phyloP scores from a whole-genome alignment of 495 filamentous ascomycete genomes.

The Annulohypoxylon maeteangense region DNA sequence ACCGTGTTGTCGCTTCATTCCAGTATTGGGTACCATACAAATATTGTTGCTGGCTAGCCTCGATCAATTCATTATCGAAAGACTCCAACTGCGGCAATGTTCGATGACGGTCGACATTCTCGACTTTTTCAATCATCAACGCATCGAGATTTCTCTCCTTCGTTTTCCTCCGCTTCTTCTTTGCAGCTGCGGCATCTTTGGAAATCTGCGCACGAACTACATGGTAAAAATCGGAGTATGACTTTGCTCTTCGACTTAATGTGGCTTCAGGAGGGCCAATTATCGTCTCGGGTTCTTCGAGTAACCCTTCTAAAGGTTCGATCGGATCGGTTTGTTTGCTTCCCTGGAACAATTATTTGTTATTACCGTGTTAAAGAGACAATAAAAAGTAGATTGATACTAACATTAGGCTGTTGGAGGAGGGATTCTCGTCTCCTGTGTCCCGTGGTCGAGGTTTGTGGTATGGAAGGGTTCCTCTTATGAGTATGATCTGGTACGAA shows the following conservation, averaged over 20 bases:
- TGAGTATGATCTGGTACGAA: constrained; percentile 66
- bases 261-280: constrained; percentile 71
- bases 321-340: constrained; percentile 51
- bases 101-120: constrained; percentile 65
- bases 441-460: constrained; percentile 51
- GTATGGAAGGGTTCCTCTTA: constrained; percentile 53
- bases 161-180: constrained; percentile 52
- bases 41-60: constrained; percentile 87
- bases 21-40: constrained; percentile 62
- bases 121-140: constrained; percentile 50
- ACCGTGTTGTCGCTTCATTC: constrained; percentile 6
- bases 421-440: constrained; percentile 71
- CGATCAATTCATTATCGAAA: constrained; percentile 73
- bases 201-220: constrained; percentile 66
- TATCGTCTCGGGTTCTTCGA: constrained; percentile 61
- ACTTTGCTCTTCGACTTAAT: constrained; percentile 72
- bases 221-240: constrained; percentile 78
- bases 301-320: constrained; percentile 56
- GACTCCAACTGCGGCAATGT: constrained; percentile 57
- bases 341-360: constrained; percentile 47
- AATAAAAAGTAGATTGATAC: constrained; percentile 36
- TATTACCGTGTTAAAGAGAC: background rate
- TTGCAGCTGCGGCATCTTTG: constrained; percentile 54
- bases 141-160: constrained; percentile 57
- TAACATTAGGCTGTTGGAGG: constrained; percentile 75